These are phyloP conservation scores for Emiliania huxleyi DNA, from an alignment of 78 protist genomes.

Conservation along the genomic window DNA sequence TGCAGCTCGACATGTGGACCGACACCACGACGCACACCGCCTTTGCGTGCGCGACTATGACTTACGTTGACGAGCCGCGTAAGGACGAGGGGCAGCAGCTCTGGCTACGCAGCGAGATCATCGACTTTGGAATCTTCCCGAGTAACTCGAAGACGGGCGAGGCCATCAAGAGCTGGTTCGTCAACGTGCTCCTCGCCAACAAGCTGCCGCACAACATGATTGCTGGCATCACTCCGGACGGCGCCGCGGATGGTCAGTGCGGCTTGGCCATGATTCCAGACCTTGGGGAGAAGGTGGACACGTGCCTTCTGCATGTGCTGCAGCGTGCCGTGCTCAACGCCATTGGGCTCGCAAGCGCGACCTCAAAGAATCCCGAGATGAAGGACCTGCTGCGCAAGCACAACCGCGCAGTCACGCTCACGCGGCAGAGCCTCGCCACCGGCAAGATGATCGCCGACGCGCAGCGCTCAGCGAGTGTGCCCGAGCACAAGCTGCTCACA, in stretches of 20 bases:
- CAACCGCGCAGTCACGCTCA: not conserved
- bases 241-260: not conserved
- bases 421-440: not conserved
- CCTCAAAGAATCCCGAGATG: not conserved
- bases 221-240: not conserved
- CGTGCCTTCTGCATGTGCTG: not conserved
- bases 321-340: not conserved
- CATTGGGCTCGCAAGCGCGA: not conserved
- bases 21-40: not conserved
- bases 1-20: not conserved
- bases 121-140: not conserved
- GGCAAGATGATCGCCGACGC: not conserved
- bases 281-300: not conserved
- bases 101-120: not conserved
- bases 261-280: not conserved
- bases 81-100: not conserved
- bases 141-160: not conserved
- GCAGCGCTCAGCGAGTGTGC: not conserved
- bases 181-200: not conserved
- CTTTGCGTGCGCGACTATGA: not conserved
- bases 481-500: not conserved
- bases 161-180: not conserved
- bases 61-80: not conserved
- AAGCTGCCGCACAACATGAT: not conserved
- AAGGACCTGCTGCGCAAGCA: not conserved